Evolutionary conservation across 345 rosid species (phyloP).

Genomic region (Melaleuca alternifolia): DNA sequence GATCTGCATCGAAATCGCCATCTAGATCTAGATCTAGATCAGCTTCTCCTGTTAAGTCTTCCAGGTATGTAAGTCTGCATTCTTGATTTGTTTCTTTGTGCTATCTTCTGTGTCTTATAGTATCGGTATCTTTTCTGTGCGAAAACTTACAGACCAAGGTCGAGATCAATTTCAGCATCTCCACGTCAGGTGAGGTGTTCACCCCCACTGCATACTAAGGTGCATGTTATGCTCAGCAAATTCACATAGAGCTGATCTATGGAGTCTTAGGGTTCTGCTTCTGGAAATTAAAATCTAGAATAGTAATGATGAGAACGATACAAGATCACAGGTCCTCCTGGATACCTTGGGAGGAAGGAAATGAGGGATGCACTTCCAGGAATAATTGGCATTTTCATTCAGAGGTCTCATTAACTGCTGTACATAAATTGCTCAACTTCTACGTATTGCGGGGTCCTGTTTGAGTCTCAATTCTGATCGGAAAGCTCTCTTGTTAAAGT

Average conservation of each 20-base stretch:
- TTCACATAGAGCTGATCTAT: neutral
- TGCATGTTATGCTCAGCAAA: neutral
- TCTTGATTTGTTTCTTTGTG: neutral
- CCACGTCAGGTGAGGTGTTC: constrained; percentile 35
- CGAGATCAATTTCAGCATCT: constrained; percentile 45
- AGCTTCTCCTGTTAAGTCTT: constrained; percentile 49
- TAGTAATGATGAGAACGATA: neutral
- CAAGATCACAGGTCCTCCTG: neutral
- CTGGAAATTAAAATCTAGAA: neutral
- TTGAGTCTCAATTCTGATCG: neutral
- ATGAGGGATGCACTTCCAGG: neutral
- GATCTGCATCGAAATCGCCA: constrained; percentile 35
- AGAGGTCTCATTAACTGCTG: neutral
- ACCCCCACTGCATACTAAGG: neutral
- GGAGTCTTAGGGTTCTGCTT: neutral
- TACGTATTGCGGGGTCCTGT: neutral
- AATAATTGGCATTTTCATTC: neutral
- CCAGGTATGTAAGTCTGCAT: constrained; percentile 24
- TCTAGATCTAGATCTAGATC: constrained; percentile 59
- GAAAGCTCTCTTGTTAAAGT: neutral
- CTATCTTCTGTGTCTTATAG: neutral
- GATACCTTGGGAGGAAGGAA: neutral
- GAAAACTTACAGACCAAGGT: constrained; percentile 15
- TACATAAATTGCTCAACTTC: neutral
- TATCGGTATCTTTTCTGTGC: neutral